These are phyloP conservation scores for Debaryomyces sp. DNA, from an alignment of 1,139 yeast species.

Conservation along the genomic window DNA sequence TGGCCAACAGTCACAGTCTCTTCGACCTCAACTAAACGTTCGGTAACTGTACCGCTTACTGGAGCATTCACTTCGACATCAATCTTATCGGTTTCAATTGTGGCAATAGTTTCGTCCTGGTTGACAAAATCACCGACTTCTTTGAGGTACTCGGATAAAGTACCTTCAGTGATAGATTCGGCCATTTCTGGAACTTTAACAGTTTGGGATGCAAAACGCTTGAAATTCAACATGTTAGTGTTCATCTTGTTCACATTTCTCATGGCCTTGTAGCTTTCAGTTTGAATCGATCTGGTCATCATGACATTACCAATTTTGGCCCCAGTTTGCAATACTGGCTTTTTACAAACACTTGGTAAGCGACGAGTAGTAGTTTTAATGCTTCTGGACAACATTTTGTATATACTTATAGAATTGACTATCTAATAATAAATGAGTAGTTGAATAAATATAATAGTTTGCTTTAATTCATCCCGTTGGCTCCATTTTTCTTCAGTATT, in stretches of 20 bases:
- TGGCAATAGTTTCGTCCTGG: constrained; percentile 90
- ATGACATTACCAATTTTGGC: constrained; percentile 12
- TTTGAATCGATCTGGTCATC: constrained; percentile 18
- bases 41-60: constrained; percentile 85
- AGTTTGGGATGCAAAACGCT: constrained; percentile 46
- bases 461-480: constrained; percentile 4
- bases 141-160: constrained; percentile 77
- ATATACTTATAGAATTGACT: neutral
- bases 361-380: constrained; percentile 20
- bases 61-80: constrained; percentile 98
- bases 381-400: constrained; percentile 27
- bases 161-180: constrained; percentile 97
- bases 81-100: constrained; percentile 97
- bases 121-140: constrained; percentile 87
- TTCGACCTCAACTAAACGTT: constrained; percentile 79
- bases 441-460: neutral
- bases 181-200: constrained; percentile 99
- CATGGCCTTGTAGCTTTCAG: constrained; percentile 1
- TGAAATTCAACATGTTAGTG: constrained; percentile 19
- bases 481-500: neutral
- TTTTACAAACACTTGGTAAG: constrained; percentile 19
- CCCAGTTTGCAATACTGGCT: constrained; percentile 10
- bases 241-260: constrained; percentile 3
- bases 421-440: neutral
- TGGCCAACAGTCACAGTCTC: constrained; percentile 98